These are phyloP conservation scores for Paragyromitra xinjiangensis DNA, from an alignment of 495 filamentous ascomycete species.

Conservation along the genomic window DNA sequence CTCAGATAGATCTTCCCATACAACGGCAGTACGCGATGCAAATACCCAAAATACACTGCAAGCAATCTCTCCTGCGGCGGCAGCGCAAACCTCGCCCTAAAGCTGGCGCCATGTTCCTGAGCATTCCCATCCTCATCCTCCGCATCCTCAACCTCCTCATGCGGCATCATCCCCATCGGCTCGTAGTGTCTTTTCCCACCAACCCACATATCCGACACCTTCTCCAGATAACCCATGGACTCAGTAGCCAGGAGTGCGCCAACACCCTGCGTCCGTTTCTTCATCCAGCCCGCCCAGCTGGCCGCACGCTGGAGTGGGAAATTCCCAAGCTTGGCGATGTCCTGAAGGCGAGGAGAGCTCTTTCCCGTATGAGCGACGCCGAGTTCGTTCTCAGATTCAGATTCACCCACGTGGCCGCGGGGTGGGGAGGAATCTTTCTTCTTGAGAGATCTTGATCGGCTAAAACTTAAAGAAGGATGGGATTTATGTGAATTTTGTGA, in stretches of 20 bases:
- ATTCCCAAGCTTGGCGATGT: slow-evolving; percentile 73
- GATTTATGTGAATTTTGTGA: slow-evolving; percentile 39
- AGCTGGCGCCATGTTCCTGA: slow-evolving; percentile 72
- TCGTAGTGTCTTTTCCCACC: slow-evolving; percentile 92
- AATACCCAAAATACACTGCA: slow-evolving; percentile 87
- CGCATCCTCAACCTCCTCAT: slow-evolving; percentile 65
- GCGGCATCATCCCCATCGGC: slow-evolving; percentile 70
- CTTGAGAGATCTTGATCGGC: slow-evolving; percentile 26
- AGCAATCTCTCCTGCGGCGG: slow-evolving; percentile 84
- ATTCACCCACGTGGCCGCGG: slow-evolving; percentile 13
- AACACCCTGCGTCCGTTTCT: slow-evolving; percentile 76
- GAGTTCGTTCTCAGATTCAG: slow-evolving; percentile 46
- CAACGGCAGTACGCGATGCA: slow-evolving; percentile 86
- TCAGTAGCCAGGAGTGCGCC: slow-evolving; percentile 86
- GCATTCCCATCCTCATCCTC: slow-evolving; percentile 73
- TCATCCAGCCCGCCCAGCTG: slow-evolving; percentile 83
- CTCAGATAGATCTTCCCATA: slow-evolving; percentile 98
- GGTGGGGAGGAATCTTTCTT: slow-evolving; percentile 36
- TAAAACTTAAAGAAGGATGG: slow-evolving; percentile 33
- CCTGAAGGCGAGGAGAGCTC: slow-evolving; percentile 47
- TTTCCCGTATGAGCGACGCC: slow-evolving; percentile 32
- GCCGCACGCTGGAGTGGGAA: slow-evolving; percentile 89
- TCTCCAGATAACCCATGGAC: slow-evolving; percentile 96
- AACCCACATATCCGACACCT: slow-evolving; percentile 97
- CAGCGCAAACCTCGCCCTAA: slow-evolving; percentile 88